Evolutionary conservation across 495 filamentous ascomycete genomes (phyloP), one percentile per base, ranked within the genome.

Genomic region (Aspergillus mulundensis): DNA sequence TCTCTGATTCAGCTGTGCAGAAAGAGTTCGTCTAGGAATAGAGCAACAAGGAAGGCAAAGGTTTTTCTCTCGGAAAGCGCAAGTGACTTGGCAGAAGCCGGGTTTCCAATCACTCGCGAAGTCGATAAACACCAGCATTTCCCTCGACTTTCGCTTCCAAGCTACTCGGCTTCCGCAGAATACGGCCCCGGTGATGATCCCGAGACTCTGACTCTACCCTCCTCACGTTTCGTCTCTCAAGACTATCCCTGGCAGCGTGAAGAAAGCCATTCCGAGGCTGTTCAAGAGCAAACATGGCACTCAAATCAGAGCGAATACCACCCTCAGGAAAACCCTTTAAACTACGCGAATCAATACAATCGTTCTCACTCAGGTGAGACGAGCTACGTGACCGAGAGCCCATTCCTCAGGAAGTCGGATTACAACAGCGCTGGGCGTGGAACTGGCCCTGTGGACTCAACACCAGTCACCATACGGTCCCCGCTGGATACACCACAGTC

Each of bases 311-410:
- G 47, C 25, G 24, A 50, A 15, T 48, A 36, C 47, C 54, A 57
- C 8, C 30, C 52, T 12, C 49, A 56, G 21, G 44, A 61, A 19
- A 67, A 64, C 43, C 65, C 65, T 41, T 42, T 64, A 15, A 64
- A 45, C 30, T 62, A 62, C 32, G 46, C 57, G 20, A 47, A 14
- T 8, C 19, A 34, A 16, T 58, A 57, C 46, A 34, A 32, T 23
- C 36, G 28, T n/a, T 48, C 48, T 24, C 39, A 57, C 19, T 45
- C 48, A 7, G 53, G 53, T 7, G 40, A 38, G 16, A 39, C 25
- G 39, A 52, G 50, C 39, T 46, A 10, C 23, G 23, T 59, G 7
- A 55, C 53, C 28, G 49, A 57, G 24, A 61, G 59, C 16, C 58
- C 59, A 18, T 59, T 65, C 18, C 15, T 57, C 8, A 61, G 45